These are phyloP conservation scores for Pyrenochaeta sp. DNA, from an alignment of 2,329 filamentous ascomycete species.

Conservation along the genomic window DNA sequence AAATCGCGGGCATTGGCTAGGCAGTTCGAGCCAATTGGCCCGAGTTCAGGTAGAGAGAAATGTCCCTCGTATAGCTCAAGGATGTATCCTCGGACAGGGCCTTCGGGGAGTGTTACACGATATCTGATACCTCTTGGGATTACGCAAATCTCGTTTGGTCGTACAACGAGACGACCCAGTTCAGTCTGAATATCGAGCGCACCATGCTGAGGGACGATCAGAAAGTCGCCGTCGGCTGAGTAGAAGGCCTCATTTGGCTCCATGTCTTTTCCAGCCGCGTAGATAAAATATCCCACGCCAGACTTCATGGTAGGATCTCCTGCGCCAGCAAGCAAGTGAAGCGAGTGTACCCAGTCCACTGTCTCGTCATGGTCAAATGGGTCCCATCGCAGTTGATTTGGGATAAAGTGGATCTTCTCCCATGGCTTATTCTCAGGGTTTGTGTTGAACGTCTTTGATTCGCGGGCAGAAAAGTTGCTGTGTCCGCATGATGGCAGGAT, in stretches of 20 bases:
- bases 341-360: conserved; percentile 71
- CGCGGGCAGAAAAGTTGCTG: conserved; percentile 60
- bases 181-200: conserved; percentile 73
- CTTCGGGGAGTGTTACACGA: conserved; percentile 65
- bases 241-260: conserved; percentile 77
- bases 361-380: conserved; percentile 75
- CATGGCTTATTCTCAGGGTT: conserved; percentile 58
- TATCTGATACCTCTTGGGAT: conserved; percentile 72
- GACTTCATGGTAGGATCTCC: conserved; percentile 81
- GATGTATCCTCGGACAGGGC: conserved; percentile 70
- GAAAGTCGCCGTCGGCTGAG: conserved; percentile 75
- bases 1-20: conserved; percentile 73
- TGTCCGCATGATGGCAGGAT: conserved; percentile 66
- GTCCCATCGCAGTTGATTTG: conserved; percentile 83
- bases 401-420: conserved; percentile 74
- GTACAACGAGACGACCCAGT: conserved; percentile 68
- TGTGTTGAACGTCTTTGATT: conserved; percentile 58
- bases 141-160: conserved; percentile 72
- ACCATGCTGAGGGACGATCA: conserved; percentile 71
- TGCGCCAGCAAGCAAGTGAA: conserved; percentile 78
- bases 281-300: conserved; percentile 82
- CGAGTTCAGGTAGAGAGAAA: conserved; percentile 71
- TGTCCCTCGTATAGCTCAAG: conserved; percentile 71
- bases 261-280: conserved; percentile 82
- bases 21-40: conserved; percentile 70